Evolutionary conservation across 163 green algal species (phyloP).

Genomic region (Coccomyxa subellipsoidea): DNA sequence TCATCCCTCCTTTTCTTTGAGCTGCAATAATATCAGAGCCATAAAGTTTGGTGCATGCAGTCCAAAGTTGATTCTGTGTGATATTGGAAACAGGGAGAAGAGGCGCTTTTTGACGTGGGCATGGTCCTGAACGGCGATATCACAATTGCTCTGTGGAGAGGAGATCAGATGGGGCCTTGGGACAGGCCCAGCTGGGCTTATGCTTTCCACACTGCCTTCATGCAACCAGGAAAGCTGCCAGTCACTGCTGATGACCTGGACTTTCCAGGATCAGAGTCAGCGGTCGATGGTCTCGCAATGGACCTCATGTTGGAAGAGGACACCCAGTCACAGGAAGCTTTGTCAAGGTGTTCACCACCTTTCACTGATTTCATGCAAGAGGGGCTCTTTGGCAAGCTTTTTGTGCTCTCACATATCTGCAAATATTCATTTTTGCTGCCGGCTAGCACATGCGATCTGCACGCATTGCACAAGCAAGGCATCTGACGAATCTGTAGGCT

Average conservation of each 20-base stretch:
- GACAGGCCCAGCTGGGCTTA: conserved; percentile 41
- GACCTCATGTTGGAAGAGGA: neutral
- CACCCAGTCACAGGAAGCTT: neutral
- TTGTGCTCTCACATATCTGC: too few relatives aligned
- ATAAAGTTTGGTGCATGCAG: too few relatives aligned
- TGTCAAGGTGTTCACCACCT: neutral
- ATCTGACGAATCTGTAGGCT: too few relatives aligned
- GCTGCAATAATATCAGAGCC: too few relatives aligned
- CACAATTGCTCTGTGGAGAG: conserved; percentile 51
- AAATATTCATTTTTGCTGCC: too few relatives aligned
- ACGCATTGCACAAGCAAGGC: too few relatives aligned
- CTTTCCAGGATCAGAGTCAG: neutral
- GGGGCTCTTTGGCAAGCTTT: too few relatives aligned
- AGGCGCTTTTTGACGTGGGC: conserved; percentile 21
- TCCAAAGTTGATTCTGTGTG: neutral
- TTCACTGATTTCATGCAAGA: too few relatives aligned
- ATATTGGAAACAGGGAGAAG: neutral
- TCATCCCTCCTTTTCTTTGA: too few relatives aligned
- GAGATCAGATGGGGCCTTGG: conserved; percentile 11
- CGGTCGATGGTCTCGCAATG: neutral
- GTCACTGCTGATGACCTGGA: neutral
- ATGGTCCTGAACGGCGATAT: conserved; percentile 45
- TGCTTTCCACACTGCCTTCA: conserved; percentile 51
- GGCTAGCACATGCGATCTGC: too few relatives aligned
- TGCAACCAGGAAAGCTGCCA: neutral